Conservation (phyloP, 192 early-diverging fungal species). For the Umbelopsis ramanniana region DNA sequence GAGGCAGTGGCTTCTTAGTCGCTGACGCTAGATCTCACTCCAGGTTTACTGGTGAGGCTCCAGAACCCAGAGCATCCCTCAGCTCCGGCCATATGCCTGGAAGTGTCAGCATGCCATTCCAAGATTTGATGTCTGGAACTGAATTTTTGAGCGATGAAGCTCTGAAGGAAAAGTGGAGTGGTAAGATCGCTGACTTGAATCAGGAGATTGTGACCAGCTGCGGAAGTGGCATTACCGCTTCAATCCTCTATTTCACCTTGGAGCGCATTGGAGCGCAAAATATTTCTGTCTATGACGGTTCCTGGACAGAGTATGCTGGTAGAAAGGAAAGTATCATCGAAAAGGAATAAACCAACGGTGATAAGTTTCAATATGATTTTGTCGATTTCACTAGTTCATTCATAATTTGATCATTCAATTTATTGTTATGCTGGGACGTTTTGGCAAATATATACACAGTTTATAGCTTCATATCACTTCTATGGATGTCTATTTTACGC, state of each 20-base stretch:
- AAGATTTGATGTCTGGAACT: slow-evolving; percentile 58
- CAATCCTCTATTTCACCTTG: slow-evolving; percentile 80
- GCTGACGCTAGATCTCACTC: slow-evolving; percentile 72
- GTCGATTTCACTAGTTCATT: not conserved
- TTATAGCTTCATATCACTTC: not conserved
- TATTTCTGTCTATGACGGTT: slow-evolving; percentile 85
- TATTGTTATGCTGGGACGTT: not conserved
- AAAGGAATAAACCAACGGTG: slow-evolving; percentile 31
- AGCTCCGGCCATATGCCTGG: slow-evolving; percentile 83
- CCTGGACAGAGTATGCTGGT: slow-evolving; percentile 90
- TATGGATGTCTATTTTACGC: not conserved
- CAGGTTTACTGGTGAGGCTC: slow-evolving; percentile 71
- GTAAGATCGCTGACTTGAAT: slow-evolving; percentile 67
- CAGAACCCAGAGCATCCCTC: slow-evolving; percentile 81
- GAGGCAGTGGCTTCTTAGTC: slow-evolving; percentile 47
- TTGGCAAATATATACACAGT: not conserved
- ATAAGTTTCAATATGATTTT: not conserved
- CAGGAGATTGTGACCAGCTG: slow-evolving; percentile 81
- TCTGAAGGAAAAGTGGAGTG: slow-evolving; percentile 60
- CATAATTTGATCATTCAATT: not conserved
- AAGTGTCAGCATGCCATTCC: slow-evolving; percentile 77
- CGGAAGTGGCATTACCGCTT: slow-evolving; percentile 85
- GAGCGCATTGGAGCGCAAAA: slow-evolving; percentile 67
- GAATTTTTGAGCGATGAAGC: slow-evolving; percentile 59
- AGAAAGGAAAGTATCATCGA: slow-evolving; percentile 70